A percentile compares a stretch with the other conserved stretches of the same genome.
Evolutionary conservation across 345 rosid genomes (phyloP).

Genomic region (Linum trigynum): DNA sequence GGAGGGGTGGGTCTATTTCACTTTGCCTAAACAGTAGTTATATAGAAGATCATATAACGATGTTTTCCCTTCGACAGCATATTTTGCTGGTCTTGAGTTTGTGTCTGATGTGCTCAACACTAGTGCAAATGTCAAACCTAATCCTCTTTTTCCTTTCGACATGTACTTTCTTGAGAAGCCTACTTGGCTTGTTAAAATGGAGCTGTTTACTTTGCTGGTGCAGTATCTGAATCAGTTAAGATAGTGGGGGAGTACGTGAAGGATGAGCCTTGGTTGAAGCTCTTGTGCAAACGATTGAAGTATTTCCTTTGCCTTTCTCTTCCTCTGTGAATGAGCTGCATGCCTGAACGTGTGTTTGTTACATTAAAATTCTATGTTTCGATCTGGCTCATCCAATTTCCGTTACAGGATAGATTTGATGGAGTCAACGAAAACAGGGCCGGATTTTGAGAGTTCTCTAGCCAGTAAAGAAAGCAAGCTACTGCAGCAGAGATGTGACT

Average conservation of each 20-base stretch:
- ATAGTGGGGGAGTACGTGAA: conserved; percentile 71
- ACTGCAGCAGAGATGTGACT: conserved; percentile 20
- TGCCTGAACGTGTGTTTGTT: neutral
- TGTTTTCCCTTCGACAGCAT: neutral
- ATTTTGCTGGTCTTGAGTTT: conserved; percentile 14
- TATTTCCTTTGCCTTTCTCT: conserved; percentile 16
- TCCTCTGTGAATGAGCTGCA: neutral
- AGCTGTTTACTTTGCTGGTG: conserved; percentile 12
- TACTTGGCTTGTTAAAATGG: no score
- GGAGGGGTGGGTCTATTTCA: no score
- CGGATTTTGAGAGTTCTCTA: conserved; percentile 23
- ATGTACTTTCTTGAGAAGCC: neutral
- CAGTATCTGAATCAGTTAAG: conserved; percentile 64
- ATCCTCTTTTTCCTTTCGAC: neutral
- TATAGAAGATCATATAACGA: no score
- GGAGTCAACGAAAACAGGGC: conserved; percentile 27
- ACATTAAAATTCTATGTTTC: neutral
- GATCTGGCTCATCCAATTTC: neutral
- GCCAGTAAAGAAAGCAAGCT: conserved; percentile 23
- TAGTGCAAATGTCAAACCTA: neutral
- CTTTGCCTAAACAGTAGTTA: no score
- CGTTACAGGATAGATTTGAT: conserved; percentile 42
- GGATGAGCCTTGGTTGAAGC: conserved; percentile 74
- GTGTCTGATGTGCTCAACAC: neutral
- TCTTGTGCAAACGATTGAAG: conserved; percentile 55